Evolutionary conservation across 2,329 filamentous ascomycete genomes (phyloP).

Genomic region (Colletotrichum orbiculare): DNA sequence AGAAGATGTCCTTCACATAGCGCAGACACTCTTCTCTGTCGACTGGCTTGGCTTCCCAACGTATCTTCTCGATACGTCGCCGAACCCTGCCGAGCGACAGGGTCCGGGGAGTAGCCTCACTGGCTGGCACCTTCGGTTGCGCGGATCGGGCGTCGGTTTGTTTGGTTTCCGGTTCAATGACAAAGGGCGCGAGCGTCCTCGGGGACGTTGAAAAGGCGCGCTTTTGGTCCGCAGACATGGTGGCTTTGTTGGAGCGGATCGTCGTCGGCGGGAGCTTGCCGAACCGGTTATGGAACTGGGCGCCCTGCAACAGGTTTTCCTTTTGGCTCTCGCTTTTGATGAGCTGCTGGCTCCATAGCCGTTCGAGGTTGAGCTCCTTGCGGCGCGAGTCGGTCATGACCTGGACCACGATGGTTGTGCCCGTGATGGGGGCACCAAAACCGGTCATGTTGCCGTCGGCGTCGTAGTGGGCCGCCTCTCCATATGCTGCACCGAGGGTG

Average conservation of each 20-base stretch:
- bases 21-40: conserved; percentile 48
- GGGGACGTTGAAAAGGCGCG: conserved; percentile 49
- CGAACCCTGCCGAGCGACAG: conserved; percentile 29
- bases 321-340: conserved; percentile 43
- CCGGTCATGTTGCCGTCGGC: conserved; percentile 74
- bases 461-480: conserved; percentile 57
- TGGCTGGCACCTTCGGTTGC: not conserved
- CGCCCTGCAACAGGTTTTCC: conserved; percentile 32
- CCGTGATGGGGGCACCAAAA: conserved; percentile 70
- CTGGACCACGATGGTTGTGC: conserved; percentile 67
- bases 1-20: conserved; percentile 54
- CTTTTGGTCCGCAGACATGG: conserved; percentile 43
- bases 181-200: conserved; percentile 38
- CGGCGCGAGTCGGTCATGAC: conserved; percentile 67
- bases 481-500: conserved; percentile 68
- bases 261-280: conserved; percentile 30
- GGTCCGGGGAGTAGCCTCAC: not conserved
- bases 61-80: conserved; percentile 52
- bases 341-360: conserved; percentile 60
- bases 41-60: conserved; percentile 50
- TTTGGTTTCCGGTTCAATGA: conserved; percentile 5
- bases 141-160: conserved; percentile 16
- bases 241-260: conserved; percentile 12
- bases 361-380: conserved; percentile 63
- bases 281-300: conserved; percentile 41